Conservation (phyloP, 208 protist genomes). For the Trypanosoma avium region DNA sequence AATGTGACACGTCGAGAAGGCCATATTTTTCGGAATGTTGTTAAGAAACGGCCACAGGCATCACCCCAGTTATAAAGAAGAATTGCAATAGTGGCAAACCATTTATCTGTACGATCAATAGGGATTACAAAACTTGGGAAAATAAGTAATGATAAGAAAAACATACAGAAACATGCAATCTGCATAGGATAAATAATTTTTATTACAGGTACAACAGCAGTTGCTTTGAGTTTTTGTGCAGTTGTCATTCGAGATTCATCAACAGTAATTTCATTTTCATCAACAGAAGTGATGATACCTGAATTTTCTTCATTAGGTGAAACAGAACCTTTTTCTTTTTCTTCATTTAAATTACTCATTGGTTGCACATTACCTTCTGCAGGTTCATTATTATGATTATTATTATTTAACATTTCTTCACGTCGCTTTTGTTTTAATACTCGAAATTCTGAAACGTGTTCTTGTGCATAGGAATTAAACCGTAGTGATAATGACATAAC, state of each 20-base stretch:
- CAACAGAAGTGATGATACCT: not conserved
- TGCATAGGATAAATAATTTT: constrained; percentile 66
- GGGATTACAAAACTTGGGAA: constrained; percentile 73
- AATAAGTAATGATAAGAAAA: constrained; percentile 77
- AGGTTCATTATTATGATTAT: not conserved
- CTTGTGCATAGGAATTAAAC: constrained; percentile 64
- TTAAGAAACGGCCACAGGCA: constrained; percentile 57
- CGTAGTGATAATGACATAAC: constrained; percentile 55
- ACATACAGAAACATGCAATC: constrained; percentile 65
- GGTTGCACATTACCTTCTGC: not conserved
- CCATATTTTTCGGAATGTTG: constrained; percentile 54
- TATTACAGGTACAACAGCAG: constrained; percentile 46
- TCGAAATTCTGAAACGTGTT: constrained; percentile 71
- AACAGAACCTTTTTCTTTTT: not conserved
- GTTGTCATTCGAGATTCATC: constrained; percentile 62
- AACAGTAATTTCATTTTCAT: constrained; percentile 16
- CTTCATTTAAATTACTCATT: not conserved
- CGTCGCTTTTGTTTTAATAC: constrained; percentile 26
- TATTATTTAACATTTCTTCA: not conserved
- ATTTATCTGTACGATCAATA: constrained; percentile 60
- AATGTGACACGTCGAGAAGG: constrained; percentile 45
- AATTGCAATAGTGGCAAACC: constrained; percentile 83
- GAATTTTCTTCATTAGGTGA: not conserved
- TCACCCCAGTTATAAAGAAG: constrained; percentile 84
- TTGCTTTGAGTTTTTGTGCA: constrained; percentile 51